phyloP scores from a whole-genome alignment of 164 flowering plant species.

The Litsea cubeba region DNA sequence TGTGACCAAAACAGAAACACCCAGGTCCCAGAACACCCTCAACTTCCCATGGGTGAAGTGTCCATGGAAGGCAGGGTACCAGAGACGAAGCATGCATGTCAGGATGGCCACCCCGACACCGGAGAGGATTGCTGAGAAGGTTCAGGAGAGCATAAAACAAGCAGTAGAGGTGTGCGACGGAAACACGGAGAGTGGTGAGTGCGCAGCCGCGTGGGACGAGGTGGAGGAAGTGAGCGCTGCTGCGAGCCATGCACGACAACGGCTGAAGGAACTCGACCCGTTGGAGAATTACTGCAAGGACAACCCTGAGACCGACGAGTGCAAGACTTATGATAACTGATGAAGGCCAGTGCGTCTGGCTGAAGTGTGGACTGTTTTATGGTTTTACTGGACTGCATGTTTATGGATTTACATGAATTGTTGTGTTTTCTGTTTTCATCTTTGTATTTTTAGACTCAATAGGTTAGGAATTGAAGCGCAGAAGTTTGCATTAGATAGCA shows the following conservation, averaged over 20 bases:
- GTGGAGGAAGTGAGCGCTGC: slow-evolving; percentile 90
- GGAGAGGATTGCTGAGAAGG: slow-evolving; percentile 29
- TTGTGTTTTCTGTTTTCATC: too few relatives aligned
- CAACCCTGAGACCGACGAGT: slow-evolving; percentile 80
- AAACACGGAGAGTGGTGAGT: slow-evolving; percentile 44
- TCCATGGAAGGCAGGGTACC: slow-evolving; percentile 28
- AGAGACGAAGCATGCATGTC: slow-evolving; percentile 15
- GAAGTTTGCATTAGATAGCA: too few relatives aligned
- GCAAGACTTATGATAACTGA: slow-evolving; percentile 74
- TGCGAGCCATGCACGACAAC: slow-evolving; percentile 69
- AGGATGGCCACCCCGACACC: slow-evolving; percentile 17
- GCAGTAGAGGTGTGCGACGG: slow-evolving; percentile 43
- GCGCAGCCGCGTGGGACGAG: slow-evolving; percentile 85
- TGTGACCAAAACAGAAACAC: slow-evolving; percentile 27
- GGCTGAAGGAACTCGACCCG: slow-evolving; percentile 52
- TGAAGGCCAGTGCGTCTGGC: slow-evolving; percentile 3
- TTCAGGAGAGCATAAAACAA: slow-evolving; percentile 36
- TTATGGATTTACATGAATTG: too few relatives aligned
- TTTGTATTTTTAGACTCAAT: too few relatives aligned
- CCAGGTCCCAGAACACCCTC: slow-evolving; percentile 17
- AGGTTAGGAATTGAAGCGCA: too few relatives aligned
- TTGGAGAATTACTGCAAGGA: slow-evolving; percentile 81
- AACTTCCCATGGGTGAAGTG: slow-evolving; percentile 22
- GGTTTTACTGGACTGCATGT: too few relatives aligned
- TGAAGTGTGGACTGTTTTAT: too few relatives aligned